Conservation (phyloP, 768 basidiomycete genomes). For the Scleroderma citrinum region DNA sequence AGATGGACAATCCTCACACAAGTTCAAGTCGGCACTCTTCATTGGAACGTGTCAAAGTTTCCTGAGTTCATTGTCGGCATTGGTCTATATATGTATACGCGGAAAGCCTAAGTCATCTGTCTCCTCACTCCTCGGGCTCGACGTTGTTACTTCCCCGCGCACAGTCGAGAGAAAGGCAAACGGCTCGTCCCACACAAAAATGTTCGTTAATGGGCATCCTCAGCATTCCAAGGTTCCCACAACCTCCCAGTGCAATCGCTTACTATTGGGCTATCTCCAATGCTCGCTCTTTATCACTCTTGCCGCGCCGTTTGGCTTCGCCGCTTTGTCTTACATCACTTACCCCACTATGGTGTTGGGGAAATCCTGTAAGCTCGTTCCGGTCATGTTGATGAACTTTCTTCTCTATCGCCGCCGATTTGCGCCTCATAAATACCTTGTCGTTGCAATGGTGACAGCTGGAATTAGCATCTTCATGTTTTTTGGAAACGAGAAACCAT, state of each 20-base stretch:
- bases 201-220: conserved; percentile 29
- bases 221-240: conserved; percentile 16
- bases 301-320: conserved; percentile 95
- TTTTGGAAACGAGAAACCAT: conserved; percentile 55
- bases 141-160: conserved; percentile 23
- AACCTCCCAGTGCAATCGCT: conserved; percentile 35
- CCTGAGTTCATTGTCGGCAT: conserved; percentile 68
- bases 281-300: conserved; percentile 83
- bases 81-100: conserved; percentile 67
- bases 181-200: conserved; percentile 29
- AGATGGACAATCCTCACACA: conserved; percentile 55
- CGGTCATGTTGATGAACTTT: conserved; percentile 97
- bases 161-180: conserved; percentile 17
- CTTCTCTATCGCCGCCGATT: conserved; percentile 90
- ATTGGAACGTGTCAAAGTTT: conserved; percentile 82
- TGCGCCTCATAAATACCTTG: conserved; percentile 90
- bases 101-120: conserved; percentile 50
- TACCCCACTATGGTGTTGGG: conserved; percentile 99
- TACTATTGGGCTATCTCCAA: conserved; percentile 75
- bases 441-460: conserved; percentile 85
- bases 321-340: conserved; percentile 89
- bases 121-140: conserved; percentile 57
- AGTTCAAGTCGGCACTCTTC: conserved; percentile 82
- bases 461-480: conserved; percentile 96
- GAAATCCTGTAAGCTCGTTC: conserved; percentile 98